phyloP scores from a whole-genome alignment of 176 grass and related monocot genomes.

The Calamus simplicifolius region DNA sequence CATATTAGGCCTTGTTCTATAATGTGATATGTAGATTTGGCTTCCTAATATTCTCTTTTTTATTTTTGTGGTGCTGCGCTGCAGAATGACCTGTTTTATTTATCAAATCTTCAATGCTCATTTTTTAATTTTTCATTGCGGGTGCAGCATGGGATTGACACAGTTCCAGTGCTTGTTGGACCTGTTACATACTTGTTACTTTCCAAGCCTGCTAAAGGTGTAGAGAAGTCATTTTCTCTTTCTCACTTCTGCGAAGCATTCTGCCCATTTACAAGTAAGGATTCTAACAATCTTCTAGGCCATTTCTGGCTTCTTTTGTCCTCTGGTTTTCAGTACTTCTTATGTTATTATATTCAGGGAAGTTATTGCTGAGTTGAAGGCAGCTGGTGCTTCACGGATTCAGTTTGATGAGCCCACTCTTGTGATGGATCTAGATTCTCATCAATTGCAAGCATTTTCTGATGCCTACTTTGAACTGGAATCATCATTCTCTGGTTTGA shows the following conservation, averaged over 20 bases:
- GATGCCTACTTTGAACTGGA: conserved; percentile 57
- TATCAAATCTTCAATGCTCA: background rate
- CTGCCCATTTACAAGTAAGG: conserved; percentile 89
- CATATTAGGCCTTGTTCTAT: no score
- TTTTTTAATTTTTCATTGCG: conserved; percentile 7
- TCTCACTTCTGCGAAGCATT: conserved; percentile 65
- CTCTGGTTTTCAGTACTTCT: background rate
- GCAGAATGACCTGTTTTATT: no score
- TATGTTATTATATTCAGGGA: conserved; percentile 35
- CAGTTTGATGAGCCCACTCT: conserved; percentile 97
- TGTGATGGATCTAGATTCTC: conserved; percentile 68
- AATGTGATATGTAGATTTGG: no score
- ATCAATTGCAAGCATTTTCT: conserved; percentile 75
- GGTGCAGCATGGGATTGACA: conserved; percentile 69
- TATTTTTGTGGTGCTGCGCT: no score
- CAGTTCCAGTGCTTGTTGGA: conserved; percentile 83
- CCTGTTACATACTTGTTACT: conserved; percentile 90
- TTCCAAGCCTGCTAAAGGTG: conserved; percentile 91
- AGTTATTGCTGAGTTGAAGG: conserved; percentile 81
- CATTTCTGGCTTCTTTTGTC: background rate
- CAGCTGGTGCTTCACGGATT: conserved; percentile 82
- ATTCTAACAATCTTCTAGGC: background rate
- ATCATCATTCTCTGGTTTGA: conserved; percentile 63
- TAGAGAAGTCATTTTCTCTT: conserved; percentile 81
- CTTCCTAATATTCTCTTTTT: no score